Conservation (phyloP, 2,329 filamentous ascomycete species). For the Rhynchosporium agropyri region DNA sequence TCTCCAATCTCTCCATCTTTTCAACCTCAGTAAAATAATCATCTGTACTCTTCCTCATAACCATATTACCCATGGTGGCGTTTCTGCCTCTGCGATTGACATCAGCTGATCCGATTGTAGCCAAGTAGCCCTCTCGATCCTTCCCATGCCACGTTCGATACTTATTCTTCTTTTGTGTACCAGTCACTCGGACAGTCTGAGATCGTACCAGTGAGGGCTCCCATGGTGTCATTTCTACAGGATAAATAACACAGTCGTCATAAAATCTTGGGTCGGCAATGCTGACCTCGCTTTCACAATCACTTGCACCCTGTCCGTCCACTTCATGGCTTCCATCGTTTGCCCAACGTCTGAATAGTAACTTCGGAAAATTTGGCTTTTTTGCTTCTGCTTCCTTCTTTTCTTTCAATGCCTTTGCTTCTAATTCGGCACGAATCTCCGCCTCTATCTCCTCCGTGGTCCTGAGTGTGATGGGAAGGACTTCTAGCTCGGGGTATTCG, state of each 20-base stretch:
- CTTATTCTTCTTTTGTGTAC: conserved; percentile 29
- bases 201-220: background rate
- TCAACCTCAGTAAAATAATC: conserved; percentile 30
- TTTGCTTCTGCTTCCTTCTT: conserved; percentile 6
- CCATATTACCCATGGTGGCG: conserved; percentile 26
- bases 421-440: conserved; percentile 19
- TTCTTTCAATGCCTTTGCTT: conserved; percentile 11
- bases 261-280: conserved; percentile 39
- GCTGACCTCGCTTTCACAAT: conserved; percentile 22
- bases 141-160: conserved; percentile 39
- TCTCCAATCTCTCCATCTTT: conserved; percentile 30
- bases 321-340: conserved; percentile 23
- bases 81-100: conserved; percentile 19
- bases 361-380: conserved; percentile 10
- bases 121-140: conserved; percentile 31
- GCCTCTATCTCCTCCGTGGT: conserved; percentile 21
- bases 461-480: conserved; percentile 32
- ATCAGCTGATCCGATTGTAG: background rate
- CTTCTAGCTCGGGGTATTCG: conserved; percentile 39
- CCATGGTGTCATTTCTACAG: conserved; percentile 2
- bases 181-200: background rate
- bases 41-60: conserved; percentile 35
- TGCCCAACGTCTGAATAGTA: conserved; percentile 3
- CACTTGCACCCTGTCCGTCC: conserved; percentile 11
- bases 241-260: conserved; percentile 34